Base-by-base conservation (phyloP, 2,329 filamentous ascomycete species). In the Verticillium zaregamsianum region DNA sequence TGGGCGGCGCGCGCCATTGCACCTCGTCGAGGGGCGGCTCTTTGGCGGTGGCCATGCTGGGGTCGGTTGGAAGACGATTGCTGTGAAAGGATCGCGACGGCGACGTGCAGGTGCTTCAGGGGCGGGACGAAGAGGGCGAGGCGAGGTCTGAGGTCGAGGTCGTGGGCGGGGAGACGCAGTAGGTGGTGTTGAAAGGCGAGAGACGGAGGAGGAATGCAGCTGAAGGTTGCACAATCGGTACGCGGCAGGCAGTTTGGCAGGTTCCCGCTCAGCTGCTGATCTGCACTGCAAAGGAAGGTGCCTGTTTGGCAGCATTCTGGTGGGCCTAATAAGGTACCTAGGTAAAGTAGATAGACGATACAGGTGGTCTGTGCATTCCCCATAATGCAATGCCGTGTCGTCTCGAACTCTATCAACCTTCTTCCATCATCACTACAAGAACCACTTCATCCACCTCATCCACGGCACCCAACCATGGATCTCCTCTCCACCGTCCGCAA, bases 401-500 rank as follows among this genome's bases (percentile, higher is more conserved):
- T 7, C 33, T 9, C 11, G 6, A 20, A 8, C 39, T 8, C 45
- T 4, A 49, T 6, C n/a, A 49, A 49, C 45, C 20, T 49, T n/a
- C 20, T 49, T 11, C 45, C 45, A 49, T 49, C 45, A 49, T 12
- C 45, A 49, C 45, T 6, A 49, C 20, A n/a, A 8, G 3, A n/a
- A n/a, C 45, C 45, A 14, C n/a, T 25, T n/a, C 37, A 40, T 40
- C 37, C 37, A 40, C 37, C 39, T 5, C 39, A 17, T n/a, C 39
- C 17, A n/a, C n/a, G 6, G n/a, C 39, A 23, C 5, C 28, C 45
- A 58, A 61, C 63, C 61, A 97, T 99, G 95, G 95, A 99, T 83
- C 86, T 99, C 61, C 87, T 98, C 60, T 91, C 93, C 63, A 92
- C 91, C 52, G 90, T 99, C 65, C 92, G 93, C 71, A 98, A 99